Evolutionary conservation across 306 rosid genomes (phyloP).

Genomic region (Morella rubra): DNA sequence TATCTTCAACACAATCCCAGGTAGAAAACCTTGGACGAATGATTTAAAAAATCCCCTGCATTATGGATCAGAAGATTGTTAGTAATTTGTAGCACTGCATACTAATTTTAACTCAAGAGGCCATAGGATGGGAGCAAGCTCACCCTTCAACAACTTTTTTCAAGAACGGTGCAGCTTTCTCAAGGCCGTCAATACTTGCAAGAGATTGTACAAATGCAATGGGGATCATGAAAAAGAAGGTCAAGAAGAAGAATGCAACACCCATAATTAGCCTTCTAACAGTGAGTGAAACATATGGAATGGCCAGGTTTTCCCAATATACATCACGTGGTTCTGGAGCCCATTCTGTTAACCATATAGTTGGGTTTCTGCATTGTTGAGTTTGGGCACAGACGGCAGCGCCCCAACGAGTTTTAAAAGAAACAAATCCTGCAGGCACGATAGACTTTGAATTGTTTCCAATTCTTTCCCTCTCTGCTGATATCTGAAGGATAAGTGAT

Average conservation of each 20-base stretch:
- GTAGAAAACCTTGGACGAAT: slow-evolving; percentile 83
- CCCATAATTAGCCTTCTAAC: slow-evolving; percentile 73
- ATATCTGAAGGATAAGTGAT: slow-evolving; percentile 55
- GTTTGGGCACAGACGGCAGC: slow-evolving; percentile 99
- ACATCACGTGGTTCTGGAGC: slow-evolving; percentile 95
- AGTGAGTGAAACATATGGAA: slow-evolving; percentile 84
- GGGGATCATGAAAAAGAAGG: slow-evolving; percentile 98
- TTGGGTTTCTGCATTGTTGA: slow-evolving; percentile 91
- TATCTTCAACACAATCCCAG: slow-evolving; percentile 88
- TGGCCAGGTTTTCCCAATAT: slow-evolving; percentile 86
- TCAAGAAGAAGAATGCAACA: slow-evolving; percentile 91
- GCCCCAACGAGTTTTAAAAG: slow-evolving; percentile 90
- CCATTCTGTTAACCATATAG: slow-evolving; percentile 92
- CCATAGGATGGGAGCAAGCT: slow-evolving; percentile 35
- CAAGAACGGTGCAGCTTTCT: slow-evolving; percentile 72
- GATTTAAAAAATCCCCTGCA: slow-evolving; percentile 72
- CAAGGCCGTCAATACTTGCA: slow-evolving; percentile 83
- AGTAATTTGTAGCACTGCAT: slow-evolving; percentile 16
- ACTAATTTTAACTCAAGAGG: slow-evolving; percentile 20
- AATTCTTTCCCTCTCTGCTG: slow-evolving; percentile 63
- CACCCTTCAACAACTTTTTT: slow-evolving; percentile 48
- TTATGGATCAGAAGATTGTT: slow-evolving; percentile 16
- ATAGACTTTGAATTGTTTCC: slow-evolving; percentile 54
- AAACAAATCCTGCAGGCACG: slow-evolving; percentile 94
- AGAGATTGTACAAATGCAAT: slow-evolving; percentile 85